These are phyloP conservation scores for Aphanomyces cochlioides DNA, from an alignment of 352 stramenopile genomes.

Conservation along the genomic window DNA sequence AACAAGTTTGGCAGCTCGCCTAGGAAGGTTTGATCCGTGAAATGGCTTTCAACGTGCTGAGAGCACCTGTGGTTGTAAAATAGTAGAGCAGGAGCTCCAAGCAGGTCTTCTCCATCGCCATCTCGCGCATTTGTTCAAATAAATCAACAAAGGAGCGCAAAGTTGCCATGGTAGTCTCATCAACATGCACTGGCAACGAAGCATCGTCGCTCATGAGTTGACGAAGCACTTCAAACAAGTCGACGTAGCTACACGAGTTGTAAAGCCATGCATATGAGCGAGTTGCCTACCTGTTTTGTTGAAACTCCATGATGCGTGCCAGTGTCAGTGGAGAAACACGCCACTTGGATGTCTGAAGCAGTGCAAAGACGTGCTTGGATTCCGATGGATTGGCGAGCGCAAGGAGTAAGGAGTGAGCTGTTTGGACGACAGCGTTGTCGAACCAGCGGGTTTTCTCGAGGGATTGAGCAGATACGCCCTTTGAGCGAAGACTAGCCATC, in stretches of 20 bases:
- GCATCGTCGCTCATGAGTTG: background rate
- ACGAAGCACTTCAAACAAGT: constrained; percentile 2
- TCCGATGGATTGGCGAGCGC: constrained; percentile 16
- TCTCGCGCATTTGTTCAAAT: background rate
- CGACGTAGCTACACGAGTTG: constrained; percentile 6
- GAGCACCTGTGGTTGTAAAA: constrained; percentile 17
- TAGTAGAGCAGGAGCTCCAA: constrained; percentile 18
- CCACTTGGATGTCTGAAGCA: constrained; percentile 8
- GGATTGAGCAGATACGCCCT: background rate
- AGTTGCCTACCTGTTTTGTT: background rate
- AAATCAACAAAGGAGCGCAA: constrained; percentile 2
- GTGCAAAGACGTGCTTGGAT: constrained; percentile 21
- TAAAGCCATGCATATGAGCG: no score
- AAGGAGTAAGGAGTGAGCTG: background rate
- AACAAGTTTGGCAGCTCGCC: constrained; percentile 40
- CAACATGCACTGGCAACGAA: background rate
- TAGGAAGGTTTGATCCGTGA: background rate
- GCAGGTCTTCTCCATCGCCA: constrained; percentile 8
- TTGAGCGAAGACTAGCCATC: background rate
- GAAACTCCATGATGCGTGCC: constrained; percentile 13
- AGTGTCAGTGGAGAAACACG: background rate
- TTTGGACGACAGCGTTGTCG: background rate
- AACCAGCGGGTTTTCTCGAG: constrained; percentile 16
- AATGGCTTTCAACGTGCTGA: background rate
- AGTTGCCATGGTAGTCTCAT: background rate